Evolutionary conservation across 345 rosid genomes (phyloP), one percentile per base, ranked within the genome.

Genomic region (Euphorbia lathyris): DNA sequence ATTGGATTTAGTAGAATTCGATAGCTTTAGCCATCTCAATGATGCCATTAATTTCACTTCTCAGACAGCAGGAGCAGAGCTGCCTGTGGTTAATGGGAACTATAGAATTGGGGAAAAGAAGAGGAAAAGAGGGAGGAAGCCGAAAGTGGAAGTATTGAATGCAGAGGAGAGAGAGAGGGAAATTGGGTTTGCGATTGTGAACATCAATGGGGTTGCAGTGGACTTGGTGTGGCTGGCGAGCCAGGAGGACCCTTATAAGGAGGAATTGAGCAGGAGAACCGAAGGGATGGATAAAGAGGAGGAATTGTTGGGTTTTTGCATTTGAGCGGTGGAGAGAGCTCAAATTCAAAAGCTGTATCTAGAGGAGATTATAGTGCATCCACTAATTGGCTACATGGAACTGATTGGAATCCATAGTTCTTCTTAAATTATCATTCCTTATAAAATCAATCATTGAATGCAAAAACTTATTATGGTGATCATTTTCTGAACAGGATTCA

Each of bases 101-200:
- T n/a, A n/a, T n/a, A n/a, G n/a, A n/a, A n/a, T n/a, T n/a, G n/a
- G n/a, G n/a, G n/a, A n/a, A n/a, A n/a, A n/a, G n/a, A 87, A 87
- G 80, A 81, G 92, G 67, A 90, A 90, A 81, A 72, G 96, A 45
- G 91, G 87, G 29, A 81, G 87, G 68, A 77, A 85, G 72, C 83
- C 88, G 34, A n/a, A n/a, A n/a, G n/a, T n/a, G n/a, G n/a, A n/a
- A n/a, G n/a, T n/a, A n/a, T n/a, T n/a, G n/a, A n/a, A n/a, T n/a
- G n/a, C n/a, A n/a, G n/a, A n/a, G n/a, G n/a, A n/a, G n/a, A 32
- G 60, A 64, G 86, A 76, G 63, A 69, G 61, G 22, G 69, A 8
- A 1, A 29, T 22, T 38, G 72, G 70, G 58, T 57, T 84, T 47
- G 88, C 82, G 58, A 76, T 82, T 40, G 78, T 82, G 72, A 83